Conservation (phyloP, 2,329 filamentous ascomycete species). For the Zasmidium citrigriseum region DNA sequence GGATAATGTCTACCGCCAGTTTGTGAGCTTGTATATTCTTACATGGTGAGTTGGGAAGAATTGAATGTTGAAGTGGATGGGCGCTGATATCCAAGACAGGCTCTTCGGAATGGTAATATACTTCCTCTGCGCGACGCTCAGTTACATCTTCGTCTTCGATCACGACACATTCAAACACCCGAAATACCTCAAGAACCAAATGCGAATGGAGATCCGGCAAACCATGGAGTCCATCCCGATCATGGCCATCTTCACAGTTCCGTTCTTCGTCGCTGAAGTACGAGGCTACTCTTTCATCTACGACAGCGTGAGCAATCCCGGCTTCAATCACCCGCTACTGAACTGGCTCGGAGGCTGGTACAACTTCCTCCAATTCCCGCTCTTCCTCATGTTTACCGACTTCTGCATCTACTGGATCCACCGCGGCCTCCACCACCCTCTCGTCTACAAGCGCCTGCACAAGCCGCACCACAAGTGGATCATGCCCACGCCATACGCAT, state of each 20-base stretch:
- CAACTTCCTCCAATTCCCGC: conserved; percentile 76
- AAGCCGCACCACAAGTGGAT: conserved; percentile 99
- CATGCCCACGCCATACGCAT: conserved; percentile 92
- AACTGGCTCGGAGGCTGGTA: conserved; percentile 54
- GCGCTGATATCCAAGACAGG: conserved; percentile 53
- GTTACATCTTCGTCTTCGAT: conserved; percentile 88
- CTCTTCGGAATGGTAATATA: conserved; percentile 83
- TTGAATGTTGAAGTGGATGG: background rate
- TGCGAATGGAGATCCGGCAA: conserved; percentile 81
- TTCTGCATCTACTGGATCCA: conserved; percentile 91
- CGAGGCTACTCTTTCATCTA: conserved; percentile 86
- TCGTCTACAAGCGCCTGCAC: conserved; percentile 83
- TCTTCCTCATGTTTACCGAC: conserved; percentile 88
- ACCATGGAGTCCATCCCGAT: conserved; percentile 73
- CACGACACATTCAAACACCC: conserved; percentile 86
- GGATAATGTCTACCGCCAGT: conserved; percentile 76
- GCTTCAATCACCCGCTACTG: conserved; percentile 32
- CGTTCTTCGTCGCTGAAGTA: conserved; percentile 80
- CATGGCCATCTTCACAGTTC: conserved; percentile 80
- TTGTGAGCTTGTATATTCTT: conserved; percentile 74
- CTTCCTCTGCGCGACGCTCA: conserved; percentile 79
- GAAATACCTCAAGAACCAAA: conserved; percentile 93
- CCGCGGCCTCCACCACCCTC: conserved; percentile 77
- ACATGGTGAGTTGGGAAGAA: conserved; percentile 65
- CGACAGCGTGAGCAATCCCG: conserved; percentile 54